A percentile compares a stretch with the other conserved stretches of the same genome.
Evolutionary conservation across 106 monocot genomes (phyloP).

Genomic region (Apostasia ramifera): DNA sequence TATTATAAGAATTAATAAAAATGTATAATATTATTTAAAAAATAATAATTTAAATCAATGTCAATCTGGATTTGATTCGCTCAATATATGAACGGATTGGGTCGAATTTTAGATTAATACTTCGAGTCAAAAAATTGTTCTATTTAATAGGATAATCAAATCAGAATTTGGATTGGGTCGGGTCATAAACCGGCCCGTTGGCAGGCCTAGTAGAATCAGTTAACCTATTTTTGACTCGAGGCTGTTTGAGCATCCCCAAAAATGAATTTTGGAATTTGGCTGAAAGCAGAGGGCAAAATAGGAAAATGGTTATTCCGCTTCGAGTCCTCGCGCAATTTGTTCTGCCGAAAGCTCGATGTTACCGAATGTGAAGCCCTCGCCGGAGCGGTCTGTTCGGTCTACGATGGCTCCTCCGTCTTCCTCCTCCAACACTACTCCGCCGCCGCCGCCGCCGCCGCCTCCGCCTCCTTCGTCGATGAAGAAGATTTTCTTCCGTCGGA

Average conservation of each 20-base stretch:
- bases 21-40: too few relatives aligned
- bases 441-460: slow-evolving; percentile 7
- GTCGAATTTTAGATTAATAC: too few relatives aligned
- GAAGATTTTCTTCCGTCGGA: slow-evolving; percentile 36
- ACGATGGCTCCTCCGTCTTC: not conserved
- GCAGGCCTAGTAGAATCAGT: not conserved
- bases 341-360: too few relatives aligned
- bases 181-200: not conserved
- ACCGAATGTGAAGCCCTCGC: not conserved
- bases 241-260: not conserved
- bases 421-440: not conserved
- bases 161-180: too few relatives aligned
- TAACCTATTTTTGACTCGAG: not conserved
- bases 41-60: too few relatives aligned
- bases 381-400: not conserved
- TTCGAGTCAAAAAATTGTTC: too few relatives aligned
- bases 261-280: not conserved
- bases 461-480: slow-evolving; percentile 17
- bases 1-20: too few relatives aligned
- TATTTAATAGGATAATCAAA: too few relatives aligned
- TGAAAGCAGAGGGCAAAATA: not conserved
- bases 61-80: too few relatives aligned
- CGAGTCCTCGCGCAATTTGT: too few relatives aligned
- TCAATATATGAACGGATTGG: too few relatives aligned
- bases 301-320: not conserved